Conservation (phyloP, 2,329 filamentous ascomycete species). For the Scleromitrula shiraiana region DNA sequence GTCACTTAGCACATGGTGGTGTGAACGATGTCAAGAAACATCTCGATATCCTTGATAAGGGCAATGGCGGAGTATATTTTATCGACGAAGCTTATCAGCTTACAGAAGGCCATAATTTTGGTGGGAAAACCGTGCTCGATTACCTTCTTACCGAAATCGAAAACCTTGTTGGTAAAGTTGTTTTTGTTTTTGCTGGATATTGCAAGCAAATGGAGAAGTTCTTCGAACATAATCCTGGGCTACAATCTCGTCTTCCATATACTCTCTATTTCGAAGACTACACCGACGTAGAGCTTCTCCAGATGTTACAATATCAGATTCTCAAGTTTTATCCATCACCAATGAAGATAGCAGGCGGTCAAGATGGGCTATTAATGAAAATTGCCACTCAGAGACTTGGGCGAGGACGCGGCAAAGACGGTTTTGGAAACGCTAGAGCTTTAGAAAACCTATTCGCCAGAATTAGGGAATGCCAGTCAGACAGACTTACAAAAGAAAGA, state of each 20-base stretch:
- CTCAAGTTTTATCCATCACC: constrained; percentile 41
- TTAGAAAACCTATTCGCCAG: constrained; percentile 52
- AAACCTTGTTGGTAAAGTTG: constrained; percentile 59
- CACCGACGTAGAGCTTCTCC: constrained; percentile 52
- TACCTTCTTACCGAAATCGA: constrained; percentile 66
- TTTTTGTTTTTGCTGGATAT: constrained; percentile 69
- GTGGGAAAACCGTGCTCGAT: constrained; percentile 58
- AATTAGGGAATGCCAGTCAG: constrained; percentile 51
- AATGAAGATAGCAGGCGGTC: constrained; percentile 54
- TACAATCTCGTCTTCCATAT: constrained; percentile 61
- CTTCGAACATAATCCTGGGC: constrained; percentile 64
- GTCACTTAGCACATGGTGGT: constrained; percentile 55
- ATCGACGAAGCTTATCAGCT: constrained; percentile 77
- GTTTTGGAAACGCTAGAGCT: constrained; percentile 66
- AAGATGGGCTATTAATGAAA: constrained; percentile 52
- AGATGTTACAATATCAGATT: constrained; percentile 51
- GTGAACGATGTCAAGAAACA: constrained; percentile 49
- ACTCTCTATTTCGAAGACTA: constrained; percentile 64
- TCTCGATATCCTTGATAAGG: constrained; percentile 51
- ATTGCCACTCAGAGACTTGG: constrained; percentile 57
- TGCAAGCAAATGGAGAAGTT: constrained; percentile 68
- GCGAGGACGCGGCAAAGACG: constrained; percentile 51
- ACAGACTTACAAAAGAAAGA: constrained; percentile 43
- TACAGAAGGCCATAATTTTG: constrained; percentile 46
- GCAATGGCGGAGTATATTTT: constrained; percentile 62